These are phyloP conservation scores for Solanum dulcamara DNA, from an alignment of 257 asterid species.

Conservation along the genomic window DNA sequence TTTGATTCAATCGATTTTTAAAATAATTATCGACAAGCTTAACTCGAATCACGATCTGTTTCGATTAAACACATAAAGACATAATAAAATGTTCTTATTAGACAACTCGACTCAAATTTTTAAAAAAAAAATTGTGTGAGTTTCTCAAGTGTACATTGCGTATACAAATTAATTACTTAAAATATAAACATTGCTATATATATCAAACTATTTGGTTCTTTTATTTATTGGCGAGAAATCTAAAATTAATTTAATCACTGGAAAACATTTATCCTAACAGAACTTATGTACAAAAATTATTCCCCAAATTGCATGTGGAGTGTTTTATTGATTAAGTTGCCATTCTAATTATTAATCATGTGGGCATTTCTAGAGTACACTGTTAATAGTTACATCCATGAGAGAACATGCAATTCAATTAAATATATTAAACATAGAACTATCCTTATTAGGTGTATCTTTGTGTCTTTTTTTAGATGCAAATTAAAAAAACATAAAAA, in stretches of 20 bases:
- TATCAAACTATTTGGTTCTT: neutral
- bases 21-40: neutral
- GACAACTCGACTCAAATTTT: neutral
- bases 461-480: neutral
- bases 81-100: neutral
- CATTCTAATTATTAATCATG: neutral
- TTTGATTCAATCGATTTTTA: neutral
- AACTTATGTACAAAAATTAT: neutral
- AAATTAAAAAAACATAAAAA: neutral
- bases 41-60: neutral
- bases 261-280: neutral
- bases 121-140: neutral
- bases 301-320: neutral
- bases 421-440: neutral
- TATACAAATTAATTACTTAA: too few species aligned
- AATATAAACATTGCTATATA: neutral
- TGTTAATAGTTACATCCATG: neutral
- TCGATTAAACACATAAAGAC: neutral
- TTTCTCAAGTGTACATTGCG: neutral
- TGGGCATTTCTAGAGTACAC: neutral
- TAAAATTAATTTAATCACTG: neutral
- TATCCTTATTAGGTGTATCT: conserved; percentile 26
- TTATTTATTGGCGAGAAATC: neutral
- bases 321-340: neutral
- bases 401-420: conserved; percentile 11